Evolutionary conservation across 2,329 filamentous ascomycete species (phyloP), one percentile per base, ranked within the genome.

Genomic region (Rhinocladiella similis): DNA sequence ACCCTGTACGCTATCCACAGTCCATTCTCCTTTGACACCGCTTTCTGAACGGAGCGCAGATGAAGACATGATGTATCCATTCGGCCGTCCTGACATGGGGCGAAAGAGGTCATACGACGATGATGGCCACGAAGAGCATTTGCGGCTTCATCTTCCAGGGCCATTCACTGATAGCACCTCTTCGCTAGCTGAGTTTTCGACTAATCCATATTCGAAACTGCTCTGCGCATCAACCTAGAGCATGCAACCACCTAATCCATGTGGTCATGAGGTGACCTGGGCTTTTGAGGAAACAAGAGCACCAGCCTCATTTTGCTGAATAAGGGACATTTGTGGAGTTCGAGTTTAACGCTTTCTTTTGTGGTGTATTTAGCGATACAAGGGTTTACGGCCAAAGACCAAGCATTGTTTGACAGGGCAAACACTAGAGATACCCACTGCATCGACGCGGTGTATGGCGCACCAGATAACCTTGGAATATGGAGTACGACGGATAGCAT

Each of bases 201-300:
- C 60, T 12, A 54, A 50, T n/a, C 53, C 56, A 5, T 56, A 54
- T 16, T 61, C 63, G 19, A 63, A 64, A 51, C 27, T 59, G 41
- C 48, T 65, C 12, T 64, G 62, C 43, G 63, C 62, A 45, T 63
- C 61, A 19, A 64, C 60, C 14, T 64, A 54, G 64, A 13, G 35
- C 29, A 18, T 19, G 50, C 13, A 13, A 25, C 27, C 16, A 27
- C 4, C 20, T 14, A 5, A 43, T 6, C 3, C 13, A 27, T 27
- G 16, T 45, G 3, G 16, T 45, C 20, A 6, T 29, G 43, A 27
- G n/a, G 10, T 3, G 20, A 27, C 20, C n/a, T 14, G 20, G 10
- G n/a, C 7, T 12, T 27, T 46, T 46, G 3, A n/a, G 43, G 14
- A 27, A 20, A 25, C 19, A 14, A 12, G 7, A 20, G 22, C 7